phyloP scores from a whole-genome alignment of 148 eudicot genomes.

The Cornus controversa region DNA sequence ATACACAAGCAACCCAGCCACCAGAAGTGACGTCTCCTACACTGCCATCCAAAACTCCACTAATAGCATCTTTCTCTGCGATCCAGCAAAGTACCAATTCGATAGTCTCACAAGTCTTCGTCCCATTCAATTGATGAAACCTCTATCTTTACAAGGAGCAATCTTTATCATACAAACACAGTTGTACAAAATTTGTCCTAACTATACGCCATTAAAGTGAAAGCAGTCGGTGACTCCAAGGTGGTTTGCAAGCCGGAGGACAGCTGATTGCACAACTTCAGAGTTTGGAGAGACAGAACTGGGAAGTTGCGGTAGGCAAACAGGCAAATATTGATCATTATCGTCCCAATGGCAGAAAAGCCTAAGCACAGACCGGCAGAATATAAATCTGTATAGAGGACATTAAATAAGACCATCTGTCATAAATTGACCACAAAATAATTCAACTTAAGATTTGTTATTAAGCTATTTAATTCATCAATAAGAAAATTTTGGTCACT shows the following conservation, averaged over 20 bases:
- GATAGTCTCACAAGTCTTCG: background rate
- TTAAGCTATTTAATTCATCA: background rate
- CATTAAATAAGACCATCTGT: constrained; percentile 6
- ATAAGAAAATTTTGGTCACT: background rate
- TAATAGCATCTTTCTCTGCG: background rate
- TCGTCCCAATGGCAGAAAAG: constrained; percentile 53
- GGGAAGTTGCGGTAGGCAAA: constrained; percentile 82
- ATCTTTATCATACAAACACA: constrained; percentile 10
- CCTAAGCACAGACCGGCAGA: constrained; percentile 82
- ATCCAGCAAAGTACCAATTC: background rate
- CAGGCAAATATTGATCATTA: constrained; percentile 58
- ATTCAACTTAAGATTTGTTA: background rate
- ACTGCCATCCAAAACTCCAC: constrained; percentile 5
- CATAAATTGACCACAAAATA: background rate
- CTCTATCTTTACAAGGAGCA: constrained; percentile 9
- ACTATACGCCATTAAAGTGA: constrained; percentile 20
- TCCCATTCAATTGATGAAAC: background rate
- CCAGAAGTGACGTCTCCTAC: background rate
- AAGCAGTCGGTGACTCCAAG: constrained; percentile 69
- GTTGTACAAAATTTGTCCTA: background rate
- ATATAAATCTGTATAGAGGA: constrained; percentile 68
- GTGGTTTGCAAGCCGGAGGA: constrained; percentile 65
- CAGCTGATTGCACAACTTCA: constrained; percentile 60
- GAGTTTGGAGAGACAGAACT: constrained; percentile 59
- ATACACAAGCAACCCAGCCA: constrained; percentile 7